Evolutionary conservation across 352 stramenopile genomes (phyloP).

Genomic region (Hyaloperonospora arabidopsidis): DNA sequence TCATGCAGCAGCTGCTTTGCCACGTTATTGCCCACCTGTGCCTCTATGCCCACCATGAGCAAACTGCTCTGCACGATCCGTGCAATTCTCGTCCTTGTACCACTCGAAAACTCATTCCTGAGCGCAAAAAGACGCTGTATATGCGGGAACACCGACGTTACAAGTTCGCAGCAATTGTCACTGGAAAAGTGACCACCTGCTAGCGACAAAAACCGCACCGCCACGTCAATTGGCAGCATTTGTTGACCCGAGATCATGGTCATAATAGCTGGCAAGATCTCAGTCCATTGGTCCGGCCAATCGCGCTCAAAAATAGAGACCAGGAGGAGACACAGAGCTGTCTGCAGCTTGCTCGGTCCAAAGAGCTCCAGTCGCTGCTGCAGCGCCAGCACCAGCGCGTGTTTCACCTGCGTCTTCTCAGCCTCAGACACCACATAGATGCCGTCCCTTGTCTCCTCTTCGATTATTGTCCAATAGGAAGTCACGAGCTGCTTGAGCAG

Average conservation of each 20-base stretch:
- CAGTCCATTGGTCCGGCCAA: constrained; percentile 75
- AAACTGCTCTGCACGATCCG: constrained; percentile 73
- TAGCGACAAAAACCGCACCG: constrained; percentile 68
- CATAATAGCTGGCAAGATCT: constrained; percentile 60
- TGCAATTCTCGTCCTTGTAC: constrained; percentile 49
- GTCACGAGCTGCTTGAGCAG: constrained; percentile 72
- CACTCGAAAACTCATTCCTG: constrained; percentile 35
- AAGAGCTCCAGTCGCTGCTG: constrained; percentile 55
- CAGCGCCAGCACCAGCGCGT: constrained; percentile 47
- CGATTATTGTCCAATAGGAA: constrained; percentile 49
- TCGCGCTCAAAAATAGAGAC: constrained; percentile 79
- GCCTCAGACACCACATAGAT: constrained; percentile 48
- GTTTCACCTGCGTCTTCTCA: constrained; percentile 63
- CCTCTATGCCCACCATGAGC: constrained; percentile 78
- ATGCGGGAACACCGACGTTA: constrained; percentile 66
- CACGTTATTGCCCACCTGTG: constrained; percentile 56
- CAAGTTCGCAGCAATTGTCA: constrained; percentile 72
- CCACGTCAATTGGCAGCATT: constrained; percentile 56
- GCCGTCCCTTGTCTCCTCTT: constrained; percentile 16
- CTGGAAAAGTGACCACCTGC: constrained; percentile 67
- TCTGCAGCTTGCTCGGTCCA: constrained; percentile 67
- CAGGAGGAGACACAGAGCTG: constrained; percentile 63
- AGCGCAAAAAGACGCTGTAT: constrained; percentile 54
- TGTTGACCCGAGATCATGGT: constrained; percentile 47
- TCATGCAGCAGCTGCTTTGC: constrained; percentile 54